Percentiles rank a stretch among this genome's conserved stretches.
phyloP scores from a whole-genome alignment of 2,329 filamentous ascomycete species.

The Talaromyces sp. region DNA sequence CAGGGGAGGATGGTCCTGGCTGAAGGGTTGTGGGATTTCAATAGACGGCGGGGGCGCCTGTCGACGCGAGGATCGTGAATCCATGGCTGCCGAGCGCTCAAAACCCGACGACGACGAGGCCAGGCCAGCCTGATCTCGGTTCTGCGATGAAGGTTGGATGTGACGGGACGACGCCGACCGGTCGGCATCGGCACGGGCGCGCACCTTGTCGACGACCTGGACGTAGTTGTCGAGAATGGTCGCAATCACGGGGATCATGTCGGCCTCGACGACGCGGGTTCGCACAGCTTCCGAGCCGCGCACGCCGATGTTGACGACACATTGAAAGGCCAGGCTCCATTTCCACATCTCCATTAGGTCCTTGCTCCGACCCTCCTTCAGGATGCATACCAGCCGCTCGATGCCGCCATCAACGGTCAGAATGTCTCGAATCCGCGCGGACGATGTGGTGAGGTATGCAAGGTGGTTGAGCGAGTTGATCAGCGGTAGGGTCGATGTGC shows the following conservation, averaged over 20 bases:
- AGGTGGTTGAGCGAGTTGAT: conserved; percentile 99
- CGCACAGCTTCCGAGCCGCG: conserved; percentile 90
- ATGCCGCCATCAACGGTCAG: conserved; percentile 98
- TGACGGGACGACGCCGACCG: conserved; percentile 48
- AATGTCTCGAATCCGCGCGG: conserved; percentile 93
- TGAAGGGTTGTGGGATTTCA: conserved; percentile 62
- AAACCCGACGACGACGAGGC: conserved; percentile 21
- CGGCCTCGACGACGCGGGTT: conserved; percentile 92
- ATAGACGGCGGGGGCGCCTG: conserved; percentile 81
- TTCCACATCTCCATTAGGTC: conserved; percentile 99
- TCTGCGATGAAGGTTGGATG: conserved; percentile 22
- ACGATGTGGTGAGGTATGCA: conserved; percentile 96
- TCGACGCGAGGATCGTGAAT: conserved; percentile 61
- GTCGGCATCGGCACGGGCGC: conserved; percentile 78
- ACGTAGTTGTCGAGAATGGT: conserved; percentile 98
- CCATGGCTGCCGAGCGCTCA: conserved; percentile 50
- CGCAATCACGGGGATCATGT: conserved; percentile 98
- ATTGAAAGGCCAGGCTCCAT: conserved; percentile 98
- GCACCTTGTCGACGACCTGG: conserved; percentile 87
- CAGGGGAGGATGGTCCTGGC: conserved; percentile 46
- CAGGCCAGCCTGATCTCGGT: conserved; percentile 18
- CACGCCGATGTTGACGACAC: conserved; percentile 97
- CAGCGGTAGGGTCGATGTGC: conserved; percentile 91
- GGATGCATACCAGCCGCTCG: conserved; percentile 90
- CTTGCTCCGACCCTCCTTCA: conserved; percentile 94